phyloP scores from a whole-genome alignment of 306 rosid species.

The Chamaecrista fasciculata region DNA sequence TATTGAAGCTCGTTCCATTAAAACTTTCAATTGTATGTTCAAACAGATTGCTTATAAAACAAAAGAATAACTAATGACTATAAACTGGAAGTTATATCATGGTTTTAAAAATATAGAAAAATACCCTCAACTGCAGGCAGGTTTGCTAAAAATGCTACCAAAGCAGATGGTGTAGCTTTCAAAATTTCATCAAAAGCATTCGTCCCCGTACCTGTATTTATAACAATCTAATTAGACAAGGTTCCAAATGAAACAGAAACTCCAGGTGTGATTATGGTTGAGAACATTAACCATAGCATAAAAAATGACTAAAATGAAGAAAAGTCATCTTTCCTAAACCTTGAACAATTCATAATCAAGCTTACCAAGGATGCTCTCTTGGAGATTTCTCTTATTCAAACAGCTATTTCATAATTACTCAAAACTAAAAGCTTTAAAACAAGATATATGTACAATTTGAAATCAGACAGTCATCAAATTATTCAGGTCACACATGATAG shows the following conservation, averaged over 20 bases:
- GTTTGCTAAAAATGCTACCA: constrained; percentile 78
- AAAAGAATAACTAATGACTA: not conserved
- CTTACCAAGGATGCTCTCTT: not conserved
- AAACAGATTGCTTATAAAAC: not conserved
- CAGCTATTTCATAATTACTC: not conserved
- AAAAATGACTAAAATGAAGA: constrained; percentile 4
- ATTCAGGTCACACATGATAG: not conserved
- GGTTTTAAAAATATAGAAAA: constrained; percentile 6
- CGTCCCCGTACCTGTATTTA: constrained; percentile 51
- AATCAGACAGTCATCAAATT: constrained; percentile 23
- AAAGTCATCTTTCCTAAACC: not conserved
- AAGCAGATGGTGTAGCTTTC: constrained; percentile 80
- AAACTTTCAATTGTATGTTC: constrained; percentile 4
- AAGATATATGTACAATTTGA: not conserved
- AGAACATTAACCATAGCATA: constrained; percentile 6
- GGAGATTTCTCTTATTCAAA: not conserved
- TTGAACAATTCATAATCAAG: constrained; percentile 1
- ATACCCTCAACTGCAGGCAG: constrained; percentile 93
- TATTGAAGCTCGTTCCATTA: not conserved
- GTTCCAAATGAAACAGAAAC: constrained; percentile 35
- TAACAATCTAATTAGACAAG: constrained; percentile 36
- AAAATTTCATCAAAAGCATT: constrained; percentile 82
- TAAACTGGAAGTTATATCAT: not conserved
- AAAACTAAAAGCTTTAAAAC: not conserved
- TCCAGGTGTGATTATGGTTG: constrained; percentile 29